These are phyloP conservation scores for Verticillium klebahnii DNA, from an alignment of 2,329 filamentous ascomycete species.

Conservation along the genomic window DNA sequence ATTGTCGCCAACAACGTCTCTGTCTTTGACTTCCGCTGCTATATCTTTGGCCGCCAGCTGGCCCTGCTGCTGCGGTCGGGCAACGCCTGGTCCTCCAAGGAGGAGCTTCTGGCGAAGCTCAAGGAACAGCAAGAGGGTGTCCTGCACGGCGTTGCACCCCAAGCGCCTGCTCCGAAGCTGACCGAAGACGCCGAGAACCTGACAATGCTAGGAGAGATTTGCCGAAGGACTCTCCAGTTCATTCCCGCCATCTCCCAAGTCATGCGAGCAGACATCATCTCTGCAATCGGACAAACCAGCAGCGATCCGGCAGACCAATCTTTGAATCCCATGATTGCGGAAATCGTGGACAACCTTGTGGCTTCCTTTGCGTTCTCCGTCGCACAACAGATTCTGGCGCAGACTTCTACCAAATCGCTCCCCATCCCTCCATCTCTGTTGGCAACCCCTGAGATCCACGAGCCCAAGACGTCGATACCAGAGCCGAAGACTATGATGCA, in stretches of 20 bases:
- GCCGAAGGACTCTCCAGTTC: constrained; percentile 76
- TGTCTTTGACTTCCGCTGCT: constrained; percentile 89
- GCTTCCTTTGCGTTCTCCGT: constrained; percentile 75
- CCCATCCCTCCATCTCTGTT: constrained; percentile 60
- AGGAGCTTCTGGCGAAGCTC: constrained; percentile 58
- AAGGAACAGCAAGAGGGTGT: constrained; percentile 58
- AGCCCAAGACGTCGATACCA: constrained; percentile 58
- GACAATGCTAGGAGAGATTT: constrained; percentile 78
- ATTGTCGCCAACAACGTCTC: constrained; percentile 95
- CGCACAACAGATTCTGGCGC: constrained; percentile 69
- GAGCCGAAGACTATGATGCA: constrained; percentile 70
- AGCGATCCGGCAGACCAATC: constrained; percentile 28
- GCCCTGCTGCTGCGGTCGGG: constrained; percentile 75
- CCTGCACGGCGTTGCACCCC: constrained; percentile 51
- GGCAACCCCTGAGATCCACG: constrained; percentile 39
- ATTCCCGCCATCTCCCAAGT: constrained; percentile 75
- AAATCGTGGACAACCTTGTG: constrained; percentile 68
- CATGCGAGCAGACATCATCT: constrained; percentile 71
- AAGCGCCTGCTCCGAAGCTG: constrained; percentile 41
- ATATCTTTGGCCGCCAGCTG: constrained; percentile 88
- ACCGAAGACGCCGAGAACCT: constrained; percentile 68
- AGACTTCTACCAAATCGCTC: constrained; percentile 65
- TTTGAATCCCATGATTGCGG: constrained; percentile 33
- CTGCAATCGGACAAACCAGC: constrained; percentile 43
- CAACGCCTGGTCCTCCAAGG: constrained; percentile 62